These are phyloP conservation scores for Moelleriella libera DNA, from an alignment of 2,329 filamentous ascomycete species.

Conservation along the genomic window DNA sequence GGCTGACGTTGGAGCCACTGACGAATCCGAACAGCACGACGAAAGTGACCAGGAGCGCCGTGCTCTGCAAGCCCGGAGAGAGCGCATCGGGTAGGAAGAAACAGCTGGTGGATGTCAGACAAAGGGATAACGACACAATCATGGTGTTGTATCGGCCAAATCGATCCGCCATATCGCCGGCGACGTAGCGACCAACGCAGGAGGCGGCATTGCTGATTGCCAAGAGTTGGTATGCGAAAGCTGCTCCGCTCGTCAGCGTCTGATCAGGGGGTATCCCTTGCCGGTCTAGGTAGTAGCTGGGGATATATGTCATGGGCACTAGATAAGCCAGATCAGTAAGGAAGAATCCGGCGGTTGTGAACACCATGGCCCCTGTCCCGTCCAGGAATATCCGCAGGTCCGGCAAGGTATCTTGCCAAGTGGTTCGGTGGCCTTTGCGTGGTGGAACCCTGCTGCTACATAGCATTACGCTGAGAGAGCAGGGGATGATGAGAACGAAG, in stretches of 20 bases:
- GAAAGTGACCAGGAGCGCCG: conserved; percentile 48
- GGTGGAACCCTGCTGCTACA: conserved; percentile 39
- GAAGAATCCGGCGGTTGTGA: conserved; percentile 46
- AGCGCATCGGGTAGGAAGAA: conserved; percentile 49
- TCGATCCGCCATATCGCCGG: conserved; percentile 61
- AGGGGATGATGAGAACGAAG: conserved; percentile 32
- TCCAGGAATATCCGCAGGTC: conserved; percentile 49
- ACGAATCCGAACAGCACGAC: conserved; percentile 64
- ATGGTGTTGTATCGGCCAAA: conserved; percentile 73
- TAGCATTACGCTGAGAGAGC: conserved; percentile 31
- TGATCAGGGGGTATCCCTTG: background rate
- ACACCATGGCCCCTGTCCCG: conserved; percentile 31
- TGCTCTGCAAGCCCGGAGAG: conserved; percentile 6
- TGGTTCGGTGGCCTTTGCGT: background rate
- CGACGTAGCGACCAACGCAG: conserved; percentile 61
- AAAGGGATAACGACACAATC: conserved; percentile 47
- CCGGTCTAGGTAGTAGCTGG: background rate
- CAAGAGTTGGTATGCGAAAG: conserved; percentile 51
- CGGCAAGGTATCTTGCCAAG: conserved; percentile 24
- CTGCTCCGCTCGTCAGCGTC: background rate
- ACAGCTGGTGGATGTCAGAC: conserved; percentile 41
- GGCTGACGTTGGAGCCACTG: conserved; percentile 62
- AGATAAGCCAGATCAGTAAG: conserved; percentile 60
- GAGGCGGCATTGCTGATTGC: conserved; percentile 70
- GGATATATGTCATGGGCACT: conserved; percentile 61